Percentiles rank a stretch among this genome's conserved stretches.
Evolutionary conservation across 2,329 filamentous ascomycete species (phyloP).

Genomic region (Tolypocladium amazonense): DNA sequence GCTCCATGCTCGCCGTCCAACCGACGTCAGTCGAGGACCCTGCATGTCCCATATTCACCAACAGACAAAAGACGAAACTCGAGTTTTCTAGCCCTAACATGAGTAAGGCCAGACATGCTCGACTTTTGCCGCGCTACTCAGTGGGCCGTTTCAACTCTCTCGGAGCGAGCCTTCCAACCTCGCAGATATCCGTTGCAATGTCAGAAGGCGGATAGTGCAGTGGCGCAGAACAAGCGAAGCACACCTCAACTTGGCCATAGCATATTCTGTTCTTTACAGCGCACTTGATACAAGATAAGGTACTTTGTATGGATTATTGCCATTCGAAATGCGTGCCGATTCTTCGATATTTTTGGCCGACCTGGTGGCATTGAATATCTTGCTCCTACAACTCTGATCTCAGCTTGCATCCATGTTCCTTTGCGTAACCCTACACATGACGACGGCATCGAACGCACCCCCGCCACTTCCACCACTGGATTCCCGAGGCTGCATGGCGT

Average conservation of each 20-base stretch:
- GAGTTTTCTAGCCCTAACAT: not conserved
- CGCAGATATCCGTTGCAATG: not conserved
- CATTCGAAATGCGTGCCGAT: not conserved
- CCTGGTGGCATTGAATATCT: too few relatives aligned
- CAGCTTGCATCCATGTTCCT: not conserved
- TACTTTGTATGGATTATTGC: not conserved
- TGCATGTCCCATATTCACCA: not conserved
- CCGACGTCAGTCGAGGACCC: constrained; percentile 1
- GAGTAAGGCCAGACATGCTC: not conserved
- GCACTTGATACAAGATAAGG: not conserved
- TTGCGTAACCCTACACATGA: not conserved
- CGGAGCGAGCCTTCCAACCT: not conserved
- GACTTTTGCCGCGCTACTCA: not conserved
- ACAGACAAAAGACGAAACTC: not conserved
- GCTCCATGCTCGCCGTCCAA: not conserved
- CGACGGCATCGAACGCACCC: not conserved
- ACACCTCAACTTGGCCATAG: not conserved
- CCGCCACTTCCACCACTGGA: too few relatives aligned
- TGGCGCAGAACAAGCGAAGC: not conserved
- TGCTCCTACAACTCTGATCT: not conserved
- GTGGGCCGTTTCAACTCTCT: not conserved
- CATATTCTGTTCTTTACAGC: not conserved
- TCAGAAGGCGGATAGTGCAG: not conserved
- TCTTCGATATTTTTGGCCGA: not conserved
- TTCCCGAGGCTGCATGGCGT: not conserved